Percentiles rank a stretch among this genome's conserved stretches.
phyloP scores from a whole-genome alignment of 306 rosid species.

The Prunus mume region DNA sequence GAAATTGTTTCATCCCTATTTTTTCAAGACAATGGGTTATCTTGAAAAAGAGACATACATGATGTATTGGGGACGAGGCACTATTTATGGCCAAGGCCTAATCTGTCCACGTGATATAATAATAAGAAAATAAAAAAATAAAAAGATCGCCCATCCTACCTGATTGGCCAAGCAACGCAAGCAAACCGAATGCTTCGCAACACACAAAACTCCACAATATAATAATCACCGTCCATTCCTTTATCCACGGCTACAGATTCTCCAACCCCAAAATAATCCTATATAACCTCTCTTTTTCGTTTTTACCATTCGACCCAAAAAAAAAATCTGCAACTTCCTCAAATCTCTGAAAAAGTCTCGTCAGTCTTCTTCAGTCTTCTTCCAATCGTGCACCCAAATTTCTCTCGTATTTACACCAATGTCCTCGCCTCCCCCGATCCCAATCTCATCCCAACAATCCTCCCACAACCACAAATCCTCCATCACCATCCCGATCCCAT shows the following conservation, averaged over 20 bases:
- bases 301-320: neutral
- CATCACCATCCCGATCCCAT: neutral
- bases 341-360: neutral
- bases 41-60: no score
- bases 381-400: neutral
- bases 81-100: neutral
- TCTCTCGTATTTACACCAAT: conserved; percentile 6
- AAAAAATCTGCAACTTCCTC: neutral
- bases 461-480: conserved; percentile 13
- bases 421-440: neutral
- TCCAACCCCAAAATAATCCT: neutral
- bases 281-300: neutral
- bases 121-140: neutral
- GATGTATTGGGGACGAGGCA: neutral
- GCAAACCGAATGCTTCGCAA: neutral
- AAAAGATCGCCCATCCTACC: neutral
- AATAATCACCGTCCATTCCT: neutral
- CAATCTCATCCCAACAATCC: conserved; percentile 2
- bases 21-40: no score
- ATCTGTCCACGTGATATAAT: neutral
- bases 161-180: neutral
- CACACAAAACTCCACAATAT: neutral
- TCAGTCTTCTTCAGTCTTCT: neutral
- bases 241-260: neutral
- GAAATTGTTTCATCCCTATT: no score